Conservation (phyloP, 1,284 basidiomycete species). For the Fomitopsis pinicola region DNA sequence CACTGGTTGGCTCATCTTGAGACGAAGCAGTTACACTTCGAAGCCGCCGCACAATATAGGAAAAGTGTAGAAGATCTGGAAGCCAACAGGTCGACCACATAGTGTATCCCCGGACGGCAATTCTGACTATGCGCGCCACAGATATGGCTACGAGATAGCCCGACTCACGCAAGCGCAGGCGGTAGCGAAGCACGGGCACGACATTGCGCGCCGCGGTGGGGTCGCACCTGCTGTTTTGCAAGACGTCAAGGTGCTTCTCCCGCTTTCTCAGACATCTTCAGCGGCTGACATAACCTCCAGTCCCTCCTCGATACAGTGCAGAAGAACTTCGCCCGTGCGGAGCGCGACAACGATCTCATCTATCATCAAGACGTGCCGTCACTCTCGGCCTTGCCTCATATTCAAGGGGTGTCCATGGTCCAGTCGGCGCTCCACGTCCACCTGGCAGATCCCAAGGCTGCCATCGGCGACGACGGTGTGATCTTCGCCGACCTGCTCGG, state of each 20-base stretch:
- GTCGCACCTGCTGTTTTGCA: conserved; percentile 62
- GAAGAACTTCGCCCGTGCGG: conserved; percentile 67
- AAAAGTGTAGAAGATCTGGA: conserved; percentile 92
- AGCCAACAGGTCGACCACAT: conserved; percentile 53
- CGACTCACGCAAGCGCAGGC: conserved; percentile 66
- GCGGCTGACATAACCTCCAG: conserved; percentile 28
- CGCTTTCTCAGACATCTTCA: not conserved
- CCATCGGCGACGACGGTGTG: conserved; percentile 44
- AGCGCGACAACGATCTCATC: conserved; percentile 94
- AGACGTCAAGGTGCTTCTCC: conserved; percentile 65
- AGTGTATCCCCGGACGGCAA: not conserved
- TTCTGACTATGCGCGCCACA: conserved; percentile 25
- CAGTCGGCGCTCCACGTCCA: conserved; percentile 58
- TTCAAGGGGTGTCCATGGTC: conserved; percentile 71
- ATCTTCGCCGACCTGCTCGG: conserved; percentile 80
- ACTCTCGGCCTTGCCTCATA: conserved; percentile 60
- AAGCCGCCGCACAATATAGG: conserved; percentile 86
- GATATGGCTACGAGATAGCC: conserved; percentile 84
- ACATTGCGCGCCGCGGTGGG: conserved; percentile 60
- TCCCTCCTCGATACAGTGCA: conserved; percentile 67
- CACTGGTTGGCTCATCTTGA: conserved; percentile 82
- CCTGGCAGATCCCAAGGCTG: conserved; percentile 56
- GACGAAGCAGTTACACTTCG: conserved; percentile 84
- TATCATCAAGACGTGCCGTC: conserved; percentile 89
- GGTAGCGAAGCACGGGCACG: conserved; percentile 72